Evolutionary conservation across 2,329 filamentous ascomycete genomes (phyloP), one percentile per base, ranked within the genome.

Genomic region (Pseudogymnoascus sp.): DNA sequence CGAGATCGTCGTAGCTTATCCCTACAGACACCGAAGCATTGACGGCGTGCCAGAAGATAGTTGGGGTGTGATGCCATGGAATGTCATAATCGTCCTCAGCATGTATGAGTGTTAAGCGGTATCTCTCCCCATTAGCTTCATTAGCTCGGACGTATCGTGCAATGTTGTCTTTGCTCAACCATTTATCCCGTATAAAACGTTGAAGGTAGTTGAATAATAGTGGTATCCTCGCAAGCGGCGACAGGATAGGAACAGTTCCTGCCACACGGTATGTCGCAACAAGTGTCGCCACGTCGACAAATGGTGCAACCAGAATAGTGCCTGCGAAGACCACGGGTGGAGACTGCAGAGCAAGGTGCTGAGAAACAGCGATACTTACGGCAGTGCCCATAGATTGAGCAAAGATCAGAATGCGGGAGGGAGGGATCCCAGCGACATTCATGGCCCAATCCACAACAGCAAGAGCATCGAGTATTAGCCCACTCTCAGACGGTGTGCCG

Each of bases 21-120:
- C 70, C 74, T 0, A 58, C 57, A 0, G 72, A 61, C 1, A 67
- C 62, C 0, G 78, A 76, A 1, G 80, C 81, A 63, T 80, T 83
- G 2, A 82, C 78, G 0, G 81, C 81, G 63, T 83, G 75, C 79
- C 80, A 81, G 66, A 81, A 84, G 6, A 84, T 57, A 8, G 74
- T 67, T 22, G 81, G 73, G 6, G 76, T 81, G 66, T 84, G 81
- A 3, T 71, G 67, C 71, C 74, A 80, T 0, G 79, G 80, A 22
- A 83, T 79, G 60, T 80, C 76, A 61, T 75, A 77, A 65, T 82
- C 79, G 58, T 83, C 79, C 62, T 82, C 74, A 2, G 78, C 77
- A 65, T 81, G 79, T 14, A 82, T 76, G 2, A 82, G 68, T 1
- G 75, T 77, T 54, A 81, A 71, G 41, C 78, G 71, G 18, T 82